Evolutionary conservation across 2,329 filamentous ascomycete species (phyloP).

Genomic region (Epichloe bromicola): DNA sequence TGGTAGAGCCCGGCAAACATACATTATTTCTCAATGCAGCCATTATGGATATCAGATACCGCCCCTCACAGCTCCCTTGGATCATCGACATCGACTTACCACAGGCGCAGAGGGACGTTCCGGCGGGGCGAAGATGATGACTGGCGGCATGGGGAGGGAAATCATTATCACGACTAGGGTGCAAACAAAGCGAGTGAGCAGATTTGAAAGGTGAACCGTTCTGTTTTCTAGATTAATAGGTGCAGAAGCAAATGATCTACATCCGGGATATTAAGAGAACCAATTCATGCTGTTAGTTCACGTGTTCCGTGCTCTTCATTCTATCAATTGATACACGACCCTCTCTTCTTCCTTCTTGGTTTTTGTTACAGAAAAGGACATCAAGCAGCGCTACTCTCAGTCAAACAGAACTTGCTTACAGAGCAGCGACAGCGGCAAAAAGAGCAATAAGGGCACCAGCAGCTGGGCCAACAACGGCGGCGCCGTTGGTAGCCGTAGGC

Average conservation of each 20-base stretch:
- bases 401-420: constrained; percentile 14
- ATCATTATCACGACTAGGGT: too few species aligned
- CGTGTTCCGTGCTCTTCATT: neutral
- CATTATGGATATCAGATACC: constrained; percentile 31
- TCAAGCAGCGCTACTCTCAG: neutral
- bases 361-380: neutral
- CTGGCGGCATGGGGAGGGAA: too few species aligned
- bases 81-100: constrained; percentile 35
- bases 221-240: neutral
- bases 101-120: neutral
- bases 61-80: constrained; percentile 37
- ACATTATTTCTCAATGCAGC: constrained; percentile 50
- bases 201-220: neutral
- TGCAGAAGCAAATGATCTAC: constrained; percentile 2
- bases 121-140: neutral
- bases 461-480: constrained; percentile 6
- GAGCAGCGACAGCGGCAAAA: constrained; percentile 18
- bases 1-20: constrained; percentile 26
- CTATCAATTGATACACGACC: neutral
- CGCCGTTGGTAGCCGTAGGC: neutral
- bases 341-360: neutral
- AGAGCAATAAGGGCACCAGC: constrained; percentile 19
- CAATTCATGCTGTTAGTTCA: neutral
- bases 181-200: neutral
- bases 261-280: neutral